phyloP scores from a whole-genome alignment of 768 basidiomycete genomes.

The Mycena alexandri region DNA sequence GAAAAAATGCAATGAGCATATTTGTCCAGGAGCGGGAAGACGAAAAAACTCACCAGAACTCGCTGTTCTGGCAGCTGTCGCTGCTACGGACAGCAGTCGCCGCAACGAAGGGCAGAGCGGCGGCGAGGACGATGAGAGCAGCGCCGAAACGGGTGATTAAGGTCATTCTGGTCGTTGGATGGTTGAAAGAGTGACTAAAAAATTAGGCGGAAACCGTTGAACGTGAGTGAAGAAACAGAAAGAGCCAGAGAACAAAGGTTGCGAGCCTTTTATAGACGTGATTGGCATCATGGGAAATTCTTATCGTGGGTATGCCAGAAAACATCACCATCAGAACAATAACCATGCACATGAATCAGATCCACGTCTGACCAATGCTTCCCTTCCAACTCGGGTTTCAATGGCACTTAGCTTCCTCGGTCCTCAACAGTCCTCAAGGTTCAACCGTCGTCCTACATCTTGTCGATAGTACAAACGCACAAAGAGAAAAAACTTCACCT shows the following conservation, averaged over 20 bases:
- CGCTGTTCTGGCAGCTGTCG: constrained; percentile 43
- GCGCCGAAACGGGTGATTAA: constrained; percentile 48
- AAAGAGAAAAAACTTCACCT: not conserved
- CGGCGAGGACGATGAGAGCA: constrained; percentile 50
- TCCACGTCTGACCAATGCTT: no score
- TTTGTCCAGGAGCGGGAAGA: not conserved
- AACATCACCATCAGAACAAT: constrained; percentile 29
- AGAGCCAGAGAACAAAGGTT: constrained; percentile 21
- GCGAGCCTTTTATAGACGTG: constrained; percentile 19
- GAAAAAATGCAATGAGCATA: not conserved
- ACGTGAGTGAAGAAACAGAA: constrained; percentile 42
- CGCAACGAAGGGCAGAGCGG: constrained; percentile 50
- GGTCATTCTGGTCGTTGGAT: constrained; percentile 50
- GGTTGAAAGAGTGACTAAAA: constrained; percentile 47
- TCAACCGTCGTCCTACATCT: no score
- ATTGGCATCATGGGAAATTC: constrained; percentile 37
- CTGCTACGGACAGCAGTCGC: constrained; percentile 43
- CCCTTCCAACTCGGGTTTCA: no score
- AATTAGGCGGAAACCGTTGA: constrained; percentile 39
- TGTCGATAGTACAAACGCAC: no score
- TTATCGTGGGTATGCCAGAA: constrained; percentile 13
- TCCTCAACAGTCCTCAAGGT: no score
- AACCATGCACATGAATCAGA: constrained; percentile 8
- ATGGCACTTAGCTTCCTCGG: no score
- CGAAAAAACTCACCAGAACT: constrained; percentile 50